Conservation (phyloP, 129 eudicot species). For the Artemisia tridentata region DNA sequence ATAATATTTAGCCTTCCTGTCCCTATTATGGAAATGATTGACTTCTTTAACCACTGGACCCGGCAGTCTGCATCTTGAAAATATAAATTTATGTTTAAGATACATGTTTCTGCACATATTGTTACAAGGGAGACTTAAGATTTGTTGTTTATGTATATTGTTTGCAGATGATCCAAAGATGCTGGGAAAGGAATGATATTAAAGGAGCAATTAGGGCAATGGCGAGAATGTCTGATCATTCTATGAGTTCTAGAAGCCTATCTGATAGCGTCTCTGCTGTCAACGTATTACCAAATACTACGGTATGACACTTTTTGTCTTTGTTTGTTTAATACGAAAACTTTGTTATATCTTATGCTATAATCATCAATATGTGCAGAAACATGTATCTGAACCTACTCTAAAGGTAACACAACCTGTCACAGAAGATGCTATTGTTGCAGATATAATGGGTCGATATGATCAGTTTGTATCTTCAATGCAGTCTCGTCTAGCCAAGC, state of each 20-base stretch:
- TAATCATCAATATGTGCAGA: slow-evolving; percentile 29
- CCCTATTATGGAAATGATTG: no score
- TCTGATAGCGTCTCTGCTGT: slow-evolving; percentile 44
- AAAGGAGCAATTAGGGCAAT: slow-evolving; percentile 75
- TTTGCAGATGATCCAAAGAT: slow-evolving; percentile 63
- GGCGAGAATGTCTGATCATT: slow-evolving; percentile 84
- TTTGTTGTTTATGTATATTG: slow-evolving; percentile 8
- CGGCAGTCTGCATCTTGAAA: no score
- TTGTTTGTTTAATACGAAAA: slow-evolving; percentile 3
- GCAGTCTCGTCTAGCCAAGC: slow-evolving; percentile 81
- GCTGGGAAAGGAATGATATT: slow-evolving; percentile 85
- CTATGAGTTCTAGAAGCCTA: slow-evolving; percentile 67
- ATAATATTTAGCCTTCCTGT: no score
- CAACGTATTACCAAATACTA: slow-evolving; percentile 33
- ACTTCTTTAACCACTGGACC: no score
- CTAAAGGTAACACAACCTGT: slow-evolving; percentile 51
- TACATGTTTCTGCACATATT: no score
- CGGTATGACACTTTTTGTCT: slow-evolving; percentile 39
- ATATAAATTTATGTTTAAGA: no score
- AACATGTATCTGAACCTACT: slow-evolving; percentile 37
- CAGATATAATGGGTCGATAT: slow-evolving; percentile 69
- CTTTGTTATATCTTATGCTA: slow-evolving; percentile 11
- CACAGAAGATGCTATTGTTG: slow-evolving; percentile 57
- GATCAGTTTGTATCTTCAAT: slow-evolving; percentile 68
- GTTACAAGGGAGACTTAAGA: not conserved